phyloP scores from a whole-genome alignment of 1,139 yeast genomes.

The Saccharomyces hybrid region DNA sequence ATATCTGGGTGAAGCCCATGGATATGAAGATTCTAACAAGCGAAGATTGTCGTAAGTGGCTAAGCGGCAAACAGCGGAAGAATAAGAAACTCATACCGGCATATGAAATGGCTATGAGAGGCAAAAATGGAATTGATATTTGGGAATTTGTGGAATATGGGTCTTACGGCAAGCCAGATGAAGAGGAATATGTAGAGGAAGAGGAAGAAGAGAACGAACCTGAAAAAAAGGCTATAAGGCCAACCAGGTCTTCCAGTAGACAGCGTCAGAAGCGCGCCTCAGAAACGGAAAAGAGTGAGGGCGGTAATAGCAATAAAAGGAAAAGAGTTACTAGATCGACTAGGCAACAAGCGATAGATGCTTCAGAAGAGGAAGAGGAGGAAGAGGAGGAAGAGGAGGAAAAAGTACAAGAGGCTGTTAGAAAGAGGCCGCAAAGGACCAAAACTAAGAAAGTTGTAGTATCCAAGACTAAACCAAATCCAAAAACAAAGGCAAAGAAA shows the following conservation, averaged over 20 bases:
- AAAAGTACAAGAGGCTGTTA: background rate
- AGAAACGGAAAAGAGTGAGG: constrained; percentile 8
- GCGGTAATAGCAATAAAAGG: constrained; percentile 1
- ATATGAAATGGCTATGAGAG: constrained; percentile 26
- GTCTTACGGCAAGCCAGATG: constrained; percentile 23
- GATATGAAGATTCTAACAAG: constrained; percentile 18
- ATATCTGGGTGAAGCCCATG: constrained; percentile 27
- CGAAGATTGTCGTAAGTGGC: constrained; percentile 24
- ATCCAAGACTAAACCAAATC: background rate
- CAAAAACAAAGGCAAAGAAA: background rate
- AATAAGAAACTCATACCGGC: constrained; percentile 28
- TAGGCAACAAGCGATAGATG: background rate
- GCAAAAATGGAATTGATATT: constrained; percentile 24
- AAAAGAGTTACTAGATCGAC: constrained; percentile 1
- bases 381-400: background rate
- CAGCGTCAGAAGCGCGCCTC: constrained; percentile 9
- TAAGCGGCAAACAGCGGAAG: constrained; percentile 14
- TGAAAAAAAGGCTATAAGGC: background rate
- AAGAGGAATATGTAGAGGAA: constrained; percentile 12
- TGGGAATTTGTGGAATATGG: constrained; percentile 32
- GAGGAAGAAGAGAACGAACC: constrained; percentile 1
- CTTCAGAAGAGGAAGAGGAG: background rate
- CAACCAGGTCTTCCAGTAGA: constrained; percentile 10
- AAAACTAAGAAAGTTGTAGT: background rate
- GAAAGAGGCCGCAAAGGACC: background rate